Base-by-base conservation (phyloP, 495 filamentous ascomycete genomes). In the Lophium mytilinum region DNA sequence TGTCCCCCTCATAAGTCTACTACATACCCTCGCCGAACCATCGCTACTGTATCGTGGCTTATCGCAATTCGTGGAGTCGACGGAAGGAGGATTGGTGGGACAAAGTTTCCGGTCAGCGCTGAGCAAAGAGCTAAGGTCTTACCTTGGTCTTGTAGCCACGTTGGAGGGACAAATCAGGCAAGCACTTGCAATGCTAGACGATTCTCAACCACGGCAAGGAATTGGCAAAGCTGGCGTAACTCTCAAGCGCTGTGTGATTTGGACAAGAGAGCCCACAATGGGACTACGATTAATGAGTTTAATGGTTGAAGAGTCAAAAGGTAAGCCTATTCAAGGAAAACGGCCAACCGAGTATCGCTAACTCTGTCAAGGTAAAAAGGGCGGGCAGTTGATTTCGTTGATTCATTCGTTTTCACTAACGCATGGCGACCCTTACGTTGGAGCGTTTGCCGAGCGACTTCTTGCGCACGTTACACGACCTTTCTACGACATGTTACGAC, bases 251-350 rank as follows among this genome's bases (percentile, higher is more conserved):
- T 99, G 93, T 66, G 86, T 97, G 17, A 84, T 99, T 14, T 99
- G 94, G 94, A 96, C 90, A 6, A 82, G 92, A 59, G 94, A 97
- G 70, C 89, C 94, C 6, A 96, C 94, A 4, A 94, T 97, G 88
- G 93, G 90, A 0, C 73, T 99, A 61, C 87, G 94, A 15, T 75
- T 99, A 51, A 90, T 99, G 89, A 91, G 86, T 59, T 62, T 95
- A 55, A 95, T 97, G 65, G 90, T 90, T 0, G 92, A 97, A 67
- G 85, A 96, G 71, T 85, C 90, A 43, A 85, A 83, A 57, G 86
- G 83, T 80, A 79, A 74, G 73, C 33, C 62, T 46, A 5, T 4
- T 35, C 36, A 45, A 10, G n/a, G 10, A 12, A 36, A 56, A 18
- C 33, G 33, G 15, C 21, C 12, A 15, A 34, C n/a, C 42, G 6